A percentile compares a stretch with the other conserved stretches of the same genome.
phyloP scores from a whole-genome alignment of 208 protist genomes.

The Acanthamoeba royreba region DNA sequence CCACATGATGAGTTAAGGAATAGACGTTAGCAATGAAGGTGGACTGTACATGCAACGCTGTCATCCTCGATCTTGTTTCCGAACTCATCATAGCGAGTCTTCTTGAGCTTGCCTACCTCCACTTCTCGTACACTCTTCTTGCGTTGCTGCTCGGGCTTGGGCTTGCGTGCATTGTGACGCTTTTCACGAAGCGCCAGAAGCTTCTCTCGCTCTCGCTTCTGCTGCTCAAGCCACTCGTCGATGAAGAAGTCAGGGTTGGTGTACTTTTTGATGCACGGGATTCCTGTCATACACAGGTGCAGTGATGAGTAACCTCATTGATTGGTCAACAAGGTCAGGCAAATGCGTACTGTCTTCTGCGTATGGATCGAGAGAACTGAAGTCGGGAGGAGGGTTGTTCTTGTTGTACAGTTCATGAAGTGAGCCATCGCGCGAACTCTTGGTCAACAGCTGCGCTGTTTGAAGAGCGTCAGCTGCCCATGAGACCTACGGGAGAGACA shows the following conservation, averaged over 20 bases:
- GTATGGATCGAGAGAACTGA: constrained; percentile 53
- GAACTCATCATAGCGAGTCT: background rate
- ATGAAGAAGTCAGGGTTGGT: constrained; percentile 73
- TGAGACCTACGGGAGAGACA: background rate
- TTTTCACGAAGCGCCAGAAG: constrained; percentile 44
- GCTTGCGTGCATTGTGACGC: constrained; percentile 45
- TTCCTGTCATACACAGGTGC: background rate
- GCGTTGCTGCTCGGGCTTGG: background rate
- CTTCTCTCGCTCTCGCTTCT: constrained; percentile 42
- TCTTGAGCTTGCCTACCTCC: constrained; percentile 57
- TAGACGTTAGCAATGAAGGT: background rate
- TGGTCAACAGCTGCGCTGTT: constrained; percentile 24
- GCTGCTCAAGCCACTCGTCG: constrained; percentile 60
- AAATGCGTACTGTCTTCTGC: constrained; percentile 45
- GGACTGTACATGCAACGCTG: background rate
- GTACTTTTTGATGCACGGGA: constrained; percentile 49
- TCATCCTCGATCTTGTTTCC: background rate
- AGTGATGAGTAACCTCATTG: background rate
- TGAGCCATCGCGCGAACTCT: background rate
- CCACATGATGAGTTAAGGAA: background rate
- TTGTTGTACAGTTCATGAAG: background rate
- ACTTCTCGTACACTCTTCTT: background rate
- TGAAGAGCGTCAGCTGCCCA: background rate
- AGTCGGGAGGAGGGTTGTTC: constrained; percentile 39
- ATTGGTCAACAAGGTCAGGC: background rate